Evolutionary conservation across 2,329 filamentous ascomycete species (phyloP), one percentile per base, ranked within the genome.

Genomic region (Apiospora rasikravindrae): DNA sequence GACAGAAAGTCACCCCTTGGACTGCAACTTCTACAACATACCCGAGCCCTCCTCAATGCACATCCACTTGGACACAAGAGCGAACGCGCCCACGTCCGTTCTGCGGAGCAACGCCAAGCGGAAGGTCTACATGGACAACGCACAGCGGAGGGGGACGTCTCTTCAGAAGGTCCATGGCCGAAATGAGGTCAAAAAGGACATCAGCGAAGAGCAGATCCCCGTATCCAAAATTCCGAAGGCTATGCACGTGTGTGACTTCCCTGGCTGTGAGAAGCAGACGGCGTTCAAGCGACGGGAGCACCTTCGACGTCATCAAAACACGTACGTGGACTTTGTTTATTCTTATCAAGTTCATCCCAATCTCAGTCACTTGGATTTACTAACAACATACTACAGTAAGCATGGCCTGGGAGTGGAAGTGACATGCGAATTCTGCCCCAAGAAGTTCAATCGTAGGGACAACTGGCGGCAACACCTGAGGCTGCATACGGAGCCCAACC

Each of bases 251-350:
- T 69, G 68, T 49, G n/a, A 51, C 19, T 69, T 22, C 71, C 11
- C 75, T 71, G 66, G 73, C 73, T 51, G 42, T 72, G 66, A 47
- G 66, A 67, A 44, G 40, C 66, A 73, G 64, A 76, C 85, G 75
- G 83, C 83, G 0, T 88, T 87, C 73, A 85, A 86, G 75, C 83
- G 88, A 71, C 86, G 85, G 33, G 88, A 90, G 78, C 88, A 90
- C 73, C 79, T 89, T 24, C 89, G 89, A 80, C 83, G 88, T 40
- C 88, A 90, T 76, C 82, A 85, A 69, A 83, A 83, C 70, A 86
- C 86, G 68, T 69, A 69, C 1, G 68, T 37, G n/a, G n/a, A n/a
- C 1, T 40, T n/a, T n/a, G 14, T 24, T 24, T 26, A 2, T 19
- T 40, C 14, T 40, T n/a, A 42, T 10, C 40, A 42, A 10, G 40